Conservation (phyloP, 176 grass and related monocot genomes). For the Chrysopogon serrulatus region DNA sequence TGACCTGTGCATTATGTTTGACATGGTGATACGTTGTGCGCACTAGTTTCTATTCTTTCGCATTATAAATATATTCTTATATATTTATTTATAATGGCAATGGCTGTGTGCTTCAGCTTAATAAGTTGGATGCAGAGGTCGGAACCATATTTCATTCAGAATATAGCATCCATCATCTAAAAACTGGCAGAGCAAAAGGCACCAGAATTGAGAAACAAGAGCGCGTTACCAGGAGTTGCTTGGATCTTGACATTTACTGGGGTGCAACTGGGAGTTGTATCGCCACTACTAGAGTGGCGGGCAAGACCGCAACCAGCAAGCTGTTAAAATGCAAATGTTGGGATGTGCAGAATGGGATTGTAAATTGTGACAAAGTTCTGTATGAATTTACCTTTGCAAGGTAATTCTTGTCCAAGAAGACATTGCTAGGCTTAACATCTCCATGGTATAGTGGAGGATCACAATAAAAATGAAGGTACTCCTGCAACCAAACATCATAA, state of each 20-base stretch:
- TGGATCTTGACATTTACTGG: slow-evolving; percentile 39
- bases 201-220: background rate
- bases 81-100: too few relatives aligned
- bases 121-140: background rate
- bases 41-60: background rate
- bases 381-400: slow-evolving; percentile 62
- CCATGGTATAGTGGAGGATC: slow-evolving; percentile 84
- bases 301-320: slow-evolving; percentile 60
- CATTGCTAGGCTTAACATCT: slow-evolving; percentile 80
- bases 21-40: background rate
- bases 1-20: background rate
- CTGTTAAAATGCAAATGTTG: slow-evolving; percentile 37
- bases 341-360: background rate
- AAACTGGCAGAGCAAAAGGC: background rate
- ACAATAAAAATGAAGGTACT: slow-evolving; percentile 98
- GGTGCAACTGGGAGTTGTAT: slow-evolving; percentile 12
- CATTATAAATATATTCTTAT: too few relatives aligned
- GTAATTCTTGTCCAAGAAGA: slow-evolving; percentile 80
- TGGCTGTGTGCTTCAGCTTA: background rate
- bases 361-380: background rate
- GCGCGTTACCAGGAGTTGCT: slow-evolving; percentile 57
- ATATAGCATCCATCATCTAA: background rate
- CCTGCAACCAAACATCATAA: slow-evolving; percentile 44
- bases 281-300: slow-evolving; percentile 29
- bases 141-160: background rate